Evolutionary conservation across 768 basidiomycete genomes (phyloP).

Genomic region (Lactarius sp.): DNA sequence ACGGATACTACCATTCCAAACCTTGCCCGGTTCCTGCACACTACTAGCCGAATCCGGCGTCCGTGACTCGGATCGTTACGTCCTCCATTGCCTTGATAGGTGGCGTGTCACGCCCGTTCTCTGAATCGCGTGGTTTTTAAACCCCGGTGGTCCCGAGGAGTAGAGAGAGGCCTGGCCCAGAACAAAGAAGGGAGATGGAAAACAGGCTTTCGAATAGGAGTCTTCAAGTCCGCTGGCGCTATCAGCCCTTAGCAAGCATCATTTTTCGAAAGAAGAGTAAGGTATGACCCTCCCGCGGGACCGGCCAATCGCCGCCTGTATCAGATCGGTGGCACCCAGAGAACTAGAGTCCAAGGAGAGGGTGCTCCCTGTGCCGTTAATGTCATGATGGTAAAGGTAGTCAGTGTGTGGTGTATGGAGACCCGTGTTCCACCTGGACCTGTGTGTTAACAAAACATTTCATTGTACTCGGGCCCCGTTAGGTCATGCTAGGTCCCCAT

Average conservation of each 20-base stretch:
- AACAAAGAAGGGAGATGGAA: slow-evolving; percentile 8
- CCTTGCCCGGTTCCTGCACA: slow-evolving; percentile 15
- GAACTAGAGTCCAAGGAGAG: slow-evolving; percentile 20
- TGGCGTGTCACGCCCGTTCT: slow-evolving; percentile 15
- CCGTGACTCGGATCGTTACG: slow-evolving; percentile 26
- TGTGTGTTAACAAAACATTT: slow-evolving; percentile 4
- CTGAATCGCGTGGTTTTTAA: slow-evolving; percentile 14
- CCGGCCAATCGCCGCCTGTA: slow-evolving; percentile 22
- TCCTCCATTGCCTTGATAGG: slow-evolving; percentile 17
- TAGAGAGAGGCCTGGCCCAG: slow-evolving; percentile 16
- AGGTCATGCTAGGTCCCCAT: neutral
- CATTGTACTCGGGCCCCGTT: slow-evolving; percentile 4
- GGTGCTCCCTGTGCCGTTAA: slow-evolving; percentile 22
- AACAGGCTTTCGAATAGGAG: slow-evolving; percentile 20
- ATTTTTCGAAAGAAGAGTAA: slow-evolving; percentile 15
- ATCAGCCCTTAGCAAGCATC: slow-evolving; percentile 12
- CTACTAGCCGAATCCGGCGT: slow-evolving; percentile 20
- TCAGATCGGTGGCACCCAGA: slow-evolving; percentile 24
- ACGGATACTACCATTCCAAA: slow-evolving; percentile 22
- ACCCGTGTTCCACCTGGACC: neutral
- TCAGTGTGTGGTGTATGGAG: slow-evolving; percentile 5
- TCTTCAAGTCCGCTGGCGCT: slow-evolving; percentile 20
- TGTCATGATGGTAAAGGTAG: slow-evolving; percentile 18
- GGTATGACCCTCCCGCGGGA: slow-evolving; percentile 20
- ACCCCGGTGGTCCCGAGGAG: slow-evolving; percentile 19